These are phyloP conservation scores for Lepiota subincarnata DNA, from an alignment of 768 basidiomycete genomes.

Conservation along the genomic window DNA sequence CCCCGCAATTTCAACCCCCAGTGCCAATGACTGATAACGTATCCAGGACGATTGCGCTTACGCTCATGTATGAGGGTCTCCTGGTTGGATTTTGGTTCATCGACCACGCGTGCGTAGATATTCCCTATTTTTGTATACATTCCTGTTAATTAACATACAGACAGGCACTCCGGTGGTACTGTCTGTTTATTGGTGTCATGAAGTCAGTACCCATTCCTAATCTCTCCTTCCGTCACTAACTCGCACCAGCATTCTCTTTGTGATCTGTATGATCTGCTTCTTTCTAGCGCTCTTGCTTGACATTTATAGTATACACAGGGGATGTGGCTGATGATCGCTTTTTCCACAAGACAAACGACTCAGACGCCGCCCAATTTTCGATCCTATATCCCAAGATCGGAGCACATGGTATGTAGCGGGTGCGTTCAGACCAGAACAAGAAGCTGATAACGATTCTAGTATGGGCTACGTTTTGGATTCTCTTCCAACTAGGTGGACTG, in stretches of 20 bases:
- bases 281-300: neutral
- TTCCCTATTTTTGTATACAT: neutral
- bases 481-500: constrained; percentile 71
- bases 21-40: neutral
- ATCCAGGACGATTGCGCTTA: constrained; percentile 78
- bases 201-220: constrained; percentile 46
- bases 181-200: constrained; percentile 79
- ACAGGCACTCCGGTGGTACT: constrained; percentile 80
- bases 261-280: constrained; percentile 60
- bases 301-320: constrained; percentile 45
- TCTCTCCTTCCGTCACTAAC: constrained; percentile 2
- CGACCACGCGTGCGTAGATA: constrained; percentile 70
- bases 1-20: neutral
- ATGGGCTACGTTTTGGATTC: constrained; percentile 84
- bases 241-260: constrained; percentile 66
- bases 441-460: constrained; percentile 36
- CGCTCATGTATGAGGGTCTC: constrained; percentile 77
- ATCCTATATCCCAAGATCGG: constrained; percentile 67
- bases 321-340: constrained; percentile 93
- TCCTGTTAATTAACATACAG: constrained; percentile 30
- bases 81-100: constrained; percentile 95
- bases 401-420: constrained; percentile 56
- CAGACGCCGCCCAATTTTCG: constrained; percentile 87
- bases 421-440: neutral
- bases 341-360: constrained; percentile 92